These are phyloP conservation scores for Ogataea dorogensis DNA, from an alignment of 805 yeast species.

Conservation along the genomic window DNA sequence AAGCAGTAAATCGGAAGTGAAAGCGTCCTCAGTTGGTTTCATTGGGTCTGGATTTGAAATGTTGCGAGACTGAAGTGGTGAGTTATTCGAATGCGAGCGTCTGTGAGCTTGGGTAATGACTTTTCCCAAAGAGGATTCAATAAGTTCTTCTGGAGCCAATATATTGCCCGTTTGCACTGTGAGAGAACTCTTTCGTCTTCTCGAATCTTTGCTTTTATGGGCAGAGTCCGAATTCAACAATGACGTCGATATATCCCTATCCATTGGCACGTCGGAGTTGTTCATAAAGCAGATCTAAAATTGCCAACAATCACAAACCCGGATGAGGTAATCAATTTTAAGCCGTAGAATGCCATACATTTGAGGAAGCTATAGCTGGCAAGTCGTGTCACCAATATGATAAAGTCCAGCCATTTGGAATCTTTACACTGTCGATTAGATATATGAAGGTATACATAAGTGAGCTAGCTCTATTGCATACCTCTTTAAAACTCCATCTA, in stretches of 20 bases:
- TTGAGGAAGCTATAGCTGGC: background rate
- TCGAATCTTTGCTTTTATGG: background rate
- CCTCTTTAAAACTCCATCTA: no score
- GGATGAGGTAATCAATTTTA: slow-evolving; percentile 6
- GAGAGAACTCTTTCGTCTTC: slow-evolving; percentile 9
- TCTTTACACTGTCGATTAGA: background rate
- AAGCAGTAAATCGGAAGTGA: background rate
- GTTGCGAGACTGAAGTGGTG: slow-evolving; percentile 9
- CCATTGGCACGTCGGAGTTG: background rate
- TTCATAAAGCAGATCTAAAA: slow-evolving; percentile 4
- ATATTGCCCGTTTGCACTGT: slow-evolving; percentile 6
- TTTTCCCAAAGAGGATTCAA: slow-evolving; percentile 11
- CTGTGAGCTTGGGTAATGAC: slow-evolving; percentile 11
- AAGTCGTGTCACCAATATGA: no score
- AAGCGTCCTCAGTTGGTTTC: background rate
- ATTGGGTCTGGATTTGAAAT: background rate
- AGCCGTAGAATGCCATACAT: background rate
- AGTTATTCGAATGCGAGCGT: slow-evolving; percentile 16
- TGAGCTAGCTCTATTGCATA: no score
- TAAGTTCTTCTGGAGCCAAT: slow-evolving; percentile 3
- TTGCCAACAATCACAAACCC: slow-evolving; percentile 6
- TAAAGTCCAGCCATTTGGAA: background rate
- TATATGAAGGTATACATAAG: no score
- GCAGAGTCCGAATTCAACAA: background rate
- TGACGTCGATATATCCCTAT: slow-evolving; percentile 1